phyloP scores from a whole-genome alignment of 306 rosid genomes.

The Trifolium dubium region DNA sequence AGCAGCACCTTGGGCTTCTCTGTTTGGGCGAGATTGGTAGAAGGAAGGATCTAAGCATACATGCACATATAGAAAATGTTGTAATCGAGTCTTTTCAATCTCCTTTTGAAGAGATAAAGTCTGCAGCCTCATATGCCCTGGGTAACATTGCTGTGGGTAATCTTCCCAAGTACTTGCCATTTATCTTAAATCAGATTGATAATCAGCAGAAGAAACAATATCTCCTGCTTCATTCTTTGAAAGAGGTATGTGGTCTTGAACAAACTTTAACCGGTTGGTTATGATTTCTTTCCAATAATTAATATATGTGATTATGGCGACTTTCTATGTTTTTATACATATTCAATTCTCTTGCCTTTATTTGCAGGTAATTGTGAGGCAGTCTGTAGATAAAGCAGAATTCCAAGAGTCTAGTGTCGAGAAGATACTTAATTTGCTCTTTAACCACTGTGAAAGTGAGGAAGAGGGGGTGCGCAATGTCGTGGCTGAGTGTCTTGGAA shows the following conservation, averaged over 20 bases:
- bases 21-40: slow-evolving; percentile 99
- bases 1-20: slow-evolving; percentile 94
- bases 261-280: slow-evolving; percentile 25
- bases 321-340: slow-evolving; percentile 3
- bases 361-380: slow-evolving; percentile 93
- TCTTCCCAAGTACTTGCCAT: slow-evolving; percentile 93
- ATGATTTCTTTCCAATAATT: not conserved
- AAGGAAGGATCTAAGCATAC: slow-evolving; percentile 90
- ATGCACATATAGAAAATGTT: slow-evolving; percentile 87
- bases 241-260: slow-evolving; percentile 72
- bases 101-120: slow-evolving; percentile 97
- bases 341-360: slow-evolving; percentile 29
- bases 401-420: slow-evolving; percentile 96
- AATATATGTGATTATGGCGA: slow-evolving; percentile 2
- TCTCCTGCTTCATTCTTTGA: slow-evolving; percentile 95
- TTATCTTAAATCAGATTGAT: slow-evolving; percentile 97
- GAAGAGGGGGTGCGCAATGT: slow-evolving; percentile 99
- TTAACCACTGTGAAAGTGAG: slow-evolving; percentile 96
- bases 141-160: slow-evolving; percentile 99
- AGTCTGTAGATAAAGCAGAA: slow-evolving; percentile 93
- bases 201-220: slow-evolving; percentile 99
- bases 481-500: slow-evolving; percentile 97
- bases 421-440: slow-evolving; percentile 91
- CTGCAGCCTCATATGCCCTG: slow-evolving; percentile 99
- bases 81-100: slow-evolving; percentile 98